Conservation (phyloP, 2,329 filamentous ascomycete genomes). For the Ampelomyces quisqualis region DNA sequence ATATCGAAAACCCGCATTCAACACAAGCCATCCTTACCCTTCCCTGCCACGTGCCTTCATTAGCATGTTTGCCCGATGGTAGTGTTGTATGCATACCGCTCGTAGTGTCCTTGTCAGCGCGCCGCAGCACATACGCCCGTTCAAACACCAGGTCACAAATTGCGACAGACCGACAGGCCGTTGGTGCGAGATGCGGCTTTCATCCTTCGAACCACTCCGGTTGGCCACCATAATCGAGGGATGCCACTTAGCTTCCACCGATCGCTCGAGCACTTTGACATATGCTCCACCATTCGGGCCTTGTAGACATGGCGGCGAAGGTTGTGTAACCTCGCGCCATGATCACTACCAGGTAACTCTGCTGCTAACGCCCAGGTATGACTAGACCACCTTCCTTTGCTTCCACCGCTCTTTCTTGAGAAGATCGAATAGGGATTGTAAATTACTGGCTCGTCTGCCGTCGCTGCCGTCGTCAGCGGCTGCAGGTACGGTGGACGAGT, state of each 20-base stretch:
- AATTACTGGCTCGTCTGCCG: too few species aligned
- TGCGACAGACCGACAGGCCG: too few species aligned
- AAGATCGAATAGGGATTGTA: neutral
- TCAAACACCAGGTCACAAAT: too few species aligned
- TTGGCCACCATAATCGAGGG: neutral
- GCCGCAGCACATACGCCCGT: too few species aligned
- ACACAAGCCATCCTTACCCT: neutral
- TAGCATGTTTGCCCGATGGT: neutral
- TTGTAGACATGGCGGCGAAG: neutral
- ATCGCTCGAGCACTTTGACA: neutral
- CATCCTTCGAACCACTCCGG: neutral
- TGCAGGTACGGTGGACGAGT: too few species aligned
- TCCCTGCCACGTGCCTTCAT: too few species aligned
- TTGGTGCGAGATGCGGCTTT: neutral
- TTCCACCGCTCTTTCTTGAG: constrained; percentile 8
- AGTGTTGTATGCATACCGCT: too few species aligned
- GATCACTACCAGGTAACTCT: constrained; percentile 11
- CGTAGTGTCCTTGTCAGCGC: neutral
- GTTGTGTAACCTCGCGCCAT: neutral
- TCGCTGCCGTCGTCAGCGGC: too few species aligned
- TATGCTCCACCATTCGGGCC: neutral
- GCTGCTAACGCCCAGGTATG: constrained; percentile 18
- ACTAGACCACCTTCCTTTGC: constrained; percentile 3
- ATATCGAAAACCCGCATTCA: neutral
- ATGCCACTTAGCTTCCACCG: neutral